A percentile compares a stretch with the other conserved stretches of the same genome.
Evolutionary conservation across 2,329 filamentous ascomycete species (phyloP).

Genomic region (Pezicula neosporulosa): DNA sequence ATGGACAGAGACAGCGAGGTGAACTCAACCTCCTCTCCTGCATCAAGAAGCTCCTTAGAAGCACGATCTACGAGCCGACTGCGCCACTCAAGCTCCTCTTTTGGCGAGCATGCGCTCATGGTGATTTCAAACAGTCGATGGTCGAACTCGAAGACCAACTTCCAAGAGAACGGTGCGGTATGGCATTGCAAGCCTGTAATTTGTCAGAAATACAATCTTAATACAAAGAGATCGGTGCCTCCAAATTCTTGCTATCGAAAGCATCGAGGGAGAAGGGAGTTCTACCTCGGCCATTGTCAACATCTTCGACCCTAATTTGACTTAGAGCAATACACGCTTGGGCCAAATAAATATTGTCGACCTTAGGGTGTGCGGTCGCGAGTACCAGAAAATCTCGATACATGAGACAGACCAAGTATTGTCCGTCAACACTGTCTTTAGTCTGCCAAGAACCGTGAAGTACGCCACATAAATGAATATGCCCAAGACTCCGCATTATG

Average conservation of each 20-base stretch:
- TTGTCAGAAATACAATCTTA: conserved; percentile 8
- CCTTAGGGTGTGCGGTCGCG: conserved; percentile 57
- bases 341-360: conserved; percentile 67
- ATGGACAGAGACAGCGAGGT: conserved; percentile 68
- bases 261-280: conserved; percentile 8
- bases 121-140: conserved; percentile 80
- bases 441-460: conserved; percentile 82
- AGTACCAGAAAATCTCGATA: conserved; percentile 79
- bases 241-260: neutral
- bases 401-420: conserved; percentile 82
- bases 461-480: conserved; percentile 76
- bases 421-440: conserved; percentile 62
- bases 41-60: conserved; percentile 44
- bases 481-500: conserved; percentile 76
- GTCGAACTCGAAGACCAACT: conserved; percentile 76
- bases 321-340: conserved; percentile 70
- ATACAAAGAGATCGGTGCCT: neutral
- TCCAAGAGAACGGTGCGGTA: conserved; percentile 86
- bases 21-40: conserved; percentile 46
- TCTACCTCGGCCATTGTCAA: conserved; percentile 71
- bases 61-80: conserved; percentile 55
- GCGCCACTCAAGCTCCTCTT: conserved; percentile 80
- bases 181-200: conserved; percentile 77
- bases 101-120: conserved; percentile 78
- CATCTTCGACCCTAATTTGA: conserved; percentile 64